Evolutionary conservation across 2,329 filamentous ascomycete species (phyloP), one percentile per base, ranked within the genome.

Genomic region (Aspergillus tanneri): DNA sequence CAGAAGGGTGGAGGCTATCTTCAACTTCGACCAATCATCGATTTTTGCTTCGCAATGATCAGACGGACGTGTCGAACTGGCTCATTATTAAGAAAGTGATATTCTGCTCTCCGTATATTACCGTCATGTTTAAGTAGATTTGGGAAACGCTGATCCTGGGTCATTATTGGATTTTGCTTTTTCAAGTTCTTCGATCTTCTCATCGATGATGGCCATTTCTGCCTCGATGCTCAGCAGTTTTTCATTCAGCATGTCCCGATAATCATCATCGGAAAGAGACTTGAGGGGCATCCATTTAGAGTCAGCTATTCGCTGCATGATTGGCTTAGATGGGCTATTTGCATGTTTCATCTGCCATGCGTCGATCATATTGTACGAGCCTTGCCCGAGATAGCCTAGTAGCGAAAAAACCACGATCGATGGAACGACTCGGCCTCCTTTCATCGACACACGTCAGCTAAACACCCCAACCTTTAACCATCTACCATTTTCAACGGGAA

Each of bases 191-290:
- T 76, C 78, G 56, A 93, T 88, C 61, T 82, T 83, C 45, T 92
- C 88, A 60, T 93, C 87, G 27, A 92, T 76, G 4, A 93, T 67
- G 0, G 87, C 84, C 66, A 93, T 90, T 52, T 92, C 86, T 1
- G 82, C 86, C 55, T 93, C 85, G 3, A 92, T 72, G 53, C 76
- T 78, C 21, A 92, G 65, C 32, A 90, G 71, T 69, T 85, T 89
- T 65, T 91, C 86, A 23, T 77, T 74, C 60, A 93, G 74, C 71
- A 90, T 83, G 1, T 77, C 71, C 49, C 80, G 79, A 62, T 93
- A 93, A 58, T 93, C 84, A 21, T 85, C 78, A 57, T 93, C 85
- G 0, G 82, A 82, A 21, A 93, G 71, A 10, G 80, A 79, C 58
- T 79, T 85, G 53, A 93, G 74, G 0, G 88, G 88, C 54, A 83